A percentile compares a stretch with the other conserved stretches of the same genome.
phyloP scores from a whole-genome alignment of 202 grass and related monocot genomes.

The Brachypodium distachyon region DNA sequence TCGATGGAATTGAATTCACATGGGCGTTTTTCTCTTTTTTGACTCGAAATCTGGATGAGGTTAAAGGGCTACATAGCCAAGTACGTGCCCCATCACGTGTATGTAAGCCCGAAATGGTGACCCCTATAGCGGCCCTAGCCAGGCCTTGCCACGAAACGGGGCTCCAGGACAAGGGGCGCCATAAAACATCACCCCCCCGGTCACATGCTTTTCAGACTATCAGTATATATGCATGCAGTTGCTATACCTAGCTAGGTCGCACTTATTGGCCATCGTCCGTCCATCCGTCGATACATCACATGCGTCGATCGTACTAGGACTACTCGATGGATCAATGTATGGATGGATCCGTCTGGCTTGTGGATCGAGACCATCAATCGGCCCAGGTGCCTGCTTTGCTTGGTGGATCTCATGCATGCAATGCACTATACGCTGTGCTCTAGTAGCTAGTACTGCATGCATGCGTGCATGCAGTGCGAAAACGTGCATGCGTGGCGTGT shows the following conservation, averaged over 20 bases:
- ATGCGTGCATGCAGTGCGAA: too few species aligned
- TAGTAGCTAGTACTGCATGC: too few species aligned
- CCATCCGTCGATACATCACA: not conserved
- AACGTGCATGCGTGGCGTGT: too few species aligned
- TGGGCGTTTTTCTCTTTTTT: not conserved
- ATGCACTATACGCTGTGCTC: too few species aligned
- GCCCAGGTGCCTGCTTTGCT: too few species aligned
- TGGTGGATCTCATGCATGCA: too few species aligned
- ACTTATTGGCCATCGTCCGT: not conserved
- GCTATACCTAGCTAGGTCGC: not conserved
- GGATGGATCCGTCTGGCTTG: too few species aligned
- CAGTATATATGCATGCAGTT: too few species aligned
- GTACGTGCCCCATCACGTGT: not conserved
- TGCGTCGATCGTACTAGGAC: too few species aligned
- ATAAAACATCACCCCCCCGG: not conserved
- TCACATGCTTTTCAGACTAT: too few species aligned
- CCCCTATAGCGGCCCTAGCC: not conserved
- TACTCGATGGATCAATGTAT: too few species aligned
- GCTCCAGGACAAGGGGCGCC: slow-evolving; percentile 29
- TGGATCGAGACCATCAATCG: too few species aligned
- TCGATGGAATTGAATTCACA: not conserved
- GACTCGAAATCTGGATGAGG: not conserved
- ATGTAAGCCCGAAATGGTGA: not conserved
- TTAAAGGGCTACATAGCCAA: not conserved
- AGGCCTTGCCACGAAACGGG: slow-evolving; percentile 19